Evolutionary conservation across 495 filamentous ascomycete species (phyloP).

Genomic region (Daldinia decipiens): DNA sequence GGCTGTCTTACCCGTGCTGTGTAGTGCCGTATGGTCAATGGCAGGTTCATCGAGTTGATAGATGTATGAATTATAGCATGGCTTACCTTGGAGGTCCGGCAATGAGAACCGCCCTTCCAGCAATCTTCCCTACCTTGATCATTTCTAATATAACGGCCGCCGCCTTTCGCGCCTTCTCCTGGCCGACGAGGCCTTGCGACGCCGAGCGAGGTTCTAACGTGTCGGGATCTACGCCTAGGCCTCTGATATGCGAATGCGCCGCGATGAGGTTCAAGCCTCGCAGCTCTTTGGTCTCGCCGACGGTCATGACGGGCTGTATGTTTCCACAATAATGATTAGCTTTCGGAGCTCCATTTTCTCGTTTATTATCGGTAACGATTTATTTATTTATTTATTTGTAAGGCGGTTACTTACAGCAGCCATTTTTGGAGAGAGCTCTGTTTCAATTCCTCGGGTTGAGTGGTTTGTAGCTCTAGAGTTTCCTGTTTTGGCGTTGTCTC

Average conservation of each 20-base stretch:
- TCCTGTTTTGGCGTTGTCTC: slow-evolving; percentile 15
- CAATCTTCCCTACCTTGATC: slow-evolving; percentile 98
- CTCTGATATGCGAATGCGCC: slow-evolving; percentile 97
- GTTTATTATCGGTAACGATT: slow-evolving; percentile 2
- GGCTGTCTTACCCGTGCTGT: slow-evolving; percentile 93
- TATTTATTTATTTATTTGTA: slow-evolving; percentile 15
- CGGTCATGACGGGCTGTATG: slow-evolving; percentile 83
- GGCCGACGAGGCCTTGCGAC: slow-evolving; percentile 97
- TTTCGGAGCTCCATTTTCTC: slow-evolving; percentile 11
- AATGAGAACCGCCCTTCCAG: slow-evolving; percentile 92
- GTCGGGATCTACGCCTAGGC: slow-evolving; percentile 91
- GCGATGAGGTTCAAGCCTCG: slow-evolving; percentile 95
- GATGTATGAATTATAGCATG: background rate
- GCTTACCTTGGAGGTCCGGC: slow-evolving; percentile 85
- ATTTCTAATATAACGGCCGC: slow-evolving; percentile 96
- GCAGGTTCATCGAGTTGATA: background rate
- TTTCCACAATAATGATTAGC: slow-evolving; percentile 34
- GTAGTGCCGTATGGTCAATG: slow-evolving; percentile 7
- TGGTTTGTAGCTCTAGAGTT: slow-evolving; percentile 4
- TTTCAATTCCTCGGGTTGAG: slow-evolving; percentile 10
- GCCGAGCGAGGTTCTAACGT: slow-evolving; percentile 84
- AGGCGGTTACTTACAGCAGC: slow-evolving; percentile 38
- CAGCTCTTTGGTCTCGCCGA: slow-evolving; percentile 93
- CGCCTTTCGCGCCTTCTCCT: slow-evolving; percentile 95
- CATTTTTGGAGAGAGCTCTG: slow-evolving; percentile 19